Conservation (phyloP, 2,329 filamentous ascomycete genomes). For the Ophiostoma tasmaniense region DNA sequence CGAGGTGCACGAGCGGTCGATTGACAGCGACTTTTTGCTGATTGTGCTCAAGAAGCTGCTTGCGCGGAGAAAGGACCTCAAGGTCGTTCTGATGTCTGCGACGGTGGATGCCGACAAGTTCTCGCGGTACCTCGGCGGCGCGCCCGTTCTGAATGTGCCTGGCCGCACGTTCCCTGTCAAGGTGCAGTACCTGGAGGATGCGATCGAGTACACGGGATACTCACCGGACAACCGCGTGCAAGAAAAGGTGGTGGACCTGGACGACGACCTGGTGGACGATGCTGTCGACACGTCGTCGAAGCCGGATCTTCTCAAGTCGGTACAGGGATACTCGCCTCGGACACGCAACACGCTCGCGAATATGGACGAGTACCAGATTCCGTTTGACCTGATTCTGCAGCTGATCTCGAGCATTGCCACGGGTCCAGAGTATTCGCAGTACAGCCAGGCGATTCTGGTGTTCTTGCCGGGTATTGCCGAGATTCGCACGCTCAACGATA, state of each 20-base stretch:
- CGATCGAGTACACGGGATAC: conserved; percentile 78
- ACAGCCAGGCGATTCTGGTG: conserved; percentile 85
- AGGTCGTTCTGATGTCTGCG: conserved; percentile 93
- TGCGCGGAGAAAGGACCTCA: conserved; percentile 67
- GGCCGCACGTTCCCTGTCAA: conserved; percentile 89
- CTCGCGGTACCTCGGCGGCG: conserved; percentile 76
- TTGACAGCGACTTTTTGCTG: conserved; percentile 92
- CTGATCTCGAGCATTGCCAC: conserved; percentile 69
- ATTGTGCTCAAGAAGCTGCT: conserved; percentile 84
- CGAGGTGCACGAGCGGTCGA: conserved; percentile 91
- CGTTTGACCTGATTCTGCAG: conserved; percentile 76
- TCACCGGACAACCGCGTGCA: conserved; percentile 42
- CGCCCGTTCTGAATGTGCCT: conserved; percentile 82
- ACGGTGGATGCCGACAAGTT: conserved; percentile 91
- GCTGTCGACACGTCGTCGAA: conserved; percentile 43
- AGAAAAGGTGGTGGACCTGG: conserved; percentile 52
- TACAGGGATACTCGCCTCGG: conserved; percentile 64
- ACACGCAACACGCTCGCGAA: conserved; percentile 67
- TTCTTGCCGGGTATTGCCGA: conserved; percentile 94
- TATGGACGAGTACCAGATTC: conserved; percentile 85
- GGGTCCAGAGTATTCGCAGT: conserved; percentile 55
- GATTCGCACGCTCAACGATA: conserved; percentile 79
- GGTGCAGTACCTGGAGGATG: conserved; percentile 84
- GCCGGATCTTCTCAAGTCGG: conserved; percentile 52
- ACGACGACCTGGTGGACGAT: conserved; percentile 50